These are phyloP conservation scores for Diaporthe ilicicola DNA, from an alignment of 2,329 filamentous ascomycete genomes.

Conservation along the genomic window DNA sequence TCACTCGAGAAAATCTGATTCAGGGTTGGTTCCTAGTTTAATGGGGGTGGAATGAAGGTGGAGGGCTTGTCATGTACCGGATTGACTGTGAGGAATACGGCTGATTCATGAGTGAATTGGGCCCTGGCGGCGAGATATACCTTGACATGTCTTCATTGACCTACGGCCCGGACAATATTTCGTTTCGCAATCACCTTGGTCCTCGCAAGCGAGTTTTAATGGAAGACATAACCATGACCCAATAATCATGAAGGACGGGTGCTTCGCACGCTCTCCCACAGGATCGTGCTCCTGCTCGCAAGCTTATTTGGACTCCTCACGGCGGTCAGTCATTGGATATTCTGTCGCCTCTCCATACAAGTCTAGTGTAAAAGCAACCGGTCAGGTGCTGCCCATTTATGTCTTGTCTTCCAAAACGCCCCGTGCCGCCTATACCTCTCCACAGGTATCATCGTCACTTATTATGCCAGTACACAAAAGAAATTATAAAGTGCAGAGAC, in stretches of 20 bases:
- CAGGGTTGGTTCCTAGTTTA: neutral
- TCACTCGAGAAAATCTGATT: neutral
- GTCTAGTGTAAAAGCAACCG: constrained; percentile 11
- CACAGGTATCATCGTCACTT: constrained; percentile 28
- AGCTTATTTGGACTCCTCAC: neutral
- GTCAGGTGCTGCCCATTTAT: neutral
- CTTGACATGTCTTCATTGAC: neutral
- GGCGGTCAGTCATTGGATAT: neutral
- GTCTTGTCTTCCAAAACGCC: constrained; percentile 27
- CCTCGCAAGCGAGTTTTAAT: neutral
- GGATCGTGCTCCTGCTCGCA: neutral
- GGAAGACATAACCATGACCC: neutral
- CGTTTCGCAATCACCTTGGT: neutral
- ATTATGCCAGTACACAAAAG: constrained; percentile 25
- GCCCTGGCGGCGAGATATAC: neutral
- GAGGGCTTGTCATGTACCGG: neutral
- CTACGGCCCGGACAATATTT: neutral
- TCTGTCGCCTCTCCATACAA: constrained; percentile 23
- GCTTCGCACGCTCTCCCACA: neutral
- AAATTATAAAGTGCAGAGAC: constrained; percentile 11
- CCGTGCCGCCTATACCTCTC: constrained; percentile 1
- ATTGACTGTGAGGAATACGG: neutral
- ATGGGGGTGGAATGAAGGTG: neutral
- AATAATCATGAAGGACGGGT: neutral
- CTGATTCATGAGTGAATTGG: neutral